Percentiles rank a stretch among this genome's conserved stretches.
phyloP scores from a whole-genome alignment of 1,284 basidiomycete species.

The Moesziomyces globuligerus region DNA sequence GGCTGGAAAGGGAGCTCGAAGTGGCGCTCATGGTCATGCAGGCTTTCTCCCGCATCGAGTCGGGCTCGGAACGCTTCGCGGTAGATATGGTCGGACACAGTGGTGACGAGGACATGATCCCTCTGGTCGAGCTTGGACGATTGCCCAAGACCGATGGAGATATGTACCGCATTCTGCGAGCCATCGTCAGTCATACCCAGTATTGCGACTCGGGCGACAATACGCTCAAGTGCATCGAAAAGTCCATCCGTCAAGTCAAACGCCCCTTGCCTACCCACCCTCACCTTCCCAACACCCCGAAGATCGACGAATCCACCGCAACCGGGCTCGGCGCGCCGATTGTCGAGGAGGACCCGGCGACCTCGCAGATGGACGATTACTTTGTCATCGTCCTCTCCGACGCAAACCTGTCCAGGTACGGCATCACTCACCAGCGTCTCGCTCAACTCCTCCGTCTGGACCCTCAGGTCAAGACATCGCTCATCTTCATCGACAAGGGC shows the following conservation, averaged over 20 bases:
- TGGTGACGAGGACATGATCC: slow-evolving; percentile 65
- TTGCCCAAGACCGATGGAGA: slow-evolving; percentile 62
- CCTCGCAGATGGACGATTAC: slow-evolving; percentile 64
- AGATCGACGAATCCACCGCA: slow-evolving; percentile 14
- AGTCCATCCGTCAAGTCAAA: slow-evolving; percentile 52
- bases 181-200: slow-evolving; percentile 58
- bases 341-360: slow-evolving; percentile 21
- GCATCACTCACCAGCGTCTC: slow-evolving; percentile 59
- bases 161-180: slow-evolving; percentile 59
- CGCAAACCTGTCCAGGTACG: slow-evolving; percentile 67
- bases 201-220: slow-evolving; percentile 58
- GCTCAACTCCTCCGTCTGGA: slow-evolving; percentile 48
- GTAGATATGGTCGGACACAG: slow-evolving; percentile 67
- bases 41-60: slow-evolving; percentile 58
- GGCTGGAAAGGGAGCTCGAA: slow-evolving; percentile 62
- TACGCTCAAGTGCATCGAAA: slow-evolving; percentile 54
- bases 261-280: slow-evolving; percentile 13
- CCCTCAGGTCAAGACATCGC: slow-evolving; percentile 60
- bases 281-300: neutral
- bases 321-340: slow-evolving; percentile 21
- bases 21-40: slow-evolving; percentile 67
- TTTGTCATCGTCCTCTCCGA: slow-evolving; percentile 68
- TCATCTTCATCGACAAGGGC: slow-evolving; percentile 65
- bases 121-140: slow-evolving; percentile 52
- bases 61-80: slow-evolving; percentile 52